Evolutionary conservation across 1,284 basidiomycete species (phyloP), one percentile per base, ranked within the genome.

Genomic region (Prillingera fragicola): DNA sequence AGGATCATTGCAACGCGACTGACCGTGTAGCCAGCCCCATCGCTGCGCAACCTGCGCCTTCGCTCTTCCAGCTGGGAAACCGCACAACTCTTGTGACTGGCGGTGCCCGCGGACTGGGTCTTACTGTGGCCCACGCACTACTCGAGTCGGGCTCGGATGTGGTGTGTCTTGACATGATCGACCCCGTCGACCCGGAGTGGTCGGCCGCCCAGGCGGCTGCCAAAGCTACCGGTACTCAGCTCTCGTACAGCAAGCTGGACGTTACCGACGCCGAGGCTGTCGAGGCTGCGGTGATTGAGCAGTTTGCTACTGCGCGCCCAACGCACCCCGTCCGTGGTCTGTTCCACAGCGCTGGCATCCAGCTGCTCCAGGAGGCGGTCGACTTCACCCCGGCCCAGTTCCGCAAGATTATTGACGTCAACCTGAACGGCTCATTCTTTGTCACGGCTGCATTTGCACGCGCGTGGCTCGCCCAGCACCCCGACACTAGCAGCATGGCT

Each of bases 361-460:
- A 83, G 60, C 80, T 79, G 65, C 59, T 71, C 56, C 78, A 67
- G 40, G 78, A 78, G 41, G 84, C 82, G 50, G 63, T 87, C 60
- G 78, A 80, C 40, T 85, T 87, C 62, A 78, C 83, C 2, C 80
- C 75, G 10, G 71, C 79, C 52, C 76, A 84, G 59, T 87, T 87
- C 65, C 78, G 83, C 59, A 28, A 28, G 27, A 80, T 87, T 33
- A 66, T 84, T 61, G 77, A 78, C 45, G 79, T 88, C 46, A 89
- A 88, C 69, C 78, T 80, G 32, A 81, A 79, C 43, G 87, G 86
- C 2, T 84, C 84, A 23, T 70, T 88, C 51, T 82, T 81, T 60
- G 84, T 84, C 8, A 84, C 84, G 7, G 84, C 87, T 63, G 84
- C 84, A 0, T 85, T 82, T 9, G 86, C 85, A 7, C 75, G 80